Evolutionary conservation across 345 rosid genomes (phyloP).

Genomic region (Arabidopsis arenosa): DNA sequence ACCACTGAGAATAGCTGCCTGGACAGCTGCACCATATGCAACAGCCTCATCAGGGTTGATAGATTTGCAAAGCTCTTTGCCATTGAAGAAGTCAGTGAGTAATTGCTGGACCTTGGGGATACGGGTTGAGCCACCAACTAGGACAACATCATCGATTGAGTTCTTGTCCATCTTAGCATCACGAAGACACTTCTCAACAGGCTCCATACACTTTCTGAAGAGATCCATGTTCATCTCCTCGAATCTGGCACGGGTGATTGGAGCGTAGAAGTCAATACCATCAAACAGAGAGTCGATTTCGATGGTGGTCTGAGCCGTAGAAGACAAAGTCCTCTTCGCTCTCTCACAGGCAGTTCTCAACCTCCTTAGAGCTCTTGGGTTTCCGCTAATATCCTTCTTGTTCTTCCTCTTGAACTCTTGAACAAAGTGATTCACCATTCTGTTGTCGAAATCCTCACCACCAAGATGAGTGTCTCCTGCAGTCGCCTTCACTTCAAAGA

Average conservation of each 20-base stretch:
- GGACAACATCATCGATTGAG: conserved; percentile 64
- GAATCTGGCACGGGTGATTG: conserved; percentile 72
- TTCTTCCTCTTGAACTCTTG: conserved; percentile 75
- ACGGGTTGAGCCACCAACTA: conserved; percentile 73
- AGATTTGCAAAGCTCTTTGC: conserved; percentile 78
- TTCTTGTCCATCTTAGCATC: conserved; percentile 82
- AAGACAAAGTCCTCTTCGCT: conserved; percentile 71
- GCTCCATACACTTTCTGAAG: conserved; percentile 77
- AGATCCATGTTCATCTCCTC: conserved; percentile 77
- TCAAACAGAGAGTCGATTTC: conserved; percentile 73
- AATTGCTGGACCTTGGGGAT: conserved; percentile 77
- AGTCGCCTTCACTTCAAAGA: conserved; percentile 75
- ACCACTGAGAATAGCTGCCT: conserved; percentile 78
- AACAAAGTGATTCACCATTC: conserved; percentile 76
- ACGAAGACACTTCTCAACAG: conserved; percentile 73
- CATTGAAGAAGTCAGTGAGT: conserved; percentile 69
- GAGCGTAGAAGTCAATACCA: conserved; percentile 71
- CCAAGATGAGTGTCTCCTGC: conserved; percentile 86
- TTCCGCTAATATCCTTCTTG: conserved; percentile 75
- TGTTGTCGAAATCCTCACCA: conserved; percentile 76
- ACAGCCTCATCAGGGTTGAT: conserved; percentile 86
- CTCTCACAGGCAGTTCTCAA: conserved; percentile 77
- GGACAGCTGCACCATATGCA: conserved; percentile 85
- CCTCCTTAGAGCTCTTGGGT: conserved; percentile 70
- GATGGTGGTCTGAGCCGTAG: conserved; percentile 69